These are phyloP conservation scores for Myochromella boudieri DNA, from an alignment of 768 basidiomycete genomes.

Conservation along the genomic window DNA sequence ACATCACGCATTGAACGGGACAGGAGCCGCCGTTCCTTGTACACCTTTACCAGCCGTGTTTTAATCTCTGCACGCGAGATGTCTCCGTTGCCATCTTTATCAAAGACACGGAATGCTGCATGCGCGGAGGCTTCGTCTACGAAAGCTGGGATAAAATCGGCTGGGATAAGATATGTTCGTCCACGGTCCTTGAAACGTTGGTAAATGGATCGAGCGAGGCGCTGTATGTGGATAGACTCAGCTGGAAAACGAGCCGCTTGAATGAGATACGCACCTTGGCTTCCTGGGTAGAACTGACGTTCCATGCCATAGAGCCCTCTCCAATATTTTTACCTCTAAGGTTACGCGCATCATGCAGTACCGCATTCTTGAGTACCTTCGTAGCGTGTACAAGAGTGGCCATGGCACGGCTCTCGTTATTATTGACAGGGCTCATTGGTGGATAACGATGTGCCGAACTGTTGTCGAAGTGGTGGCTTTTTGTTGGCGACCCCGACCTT, in stretches of 20 bases:
- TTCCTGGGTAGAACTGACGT: conserved; percentile 57
- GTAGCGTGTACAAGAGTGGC: conserved; percentile 56
- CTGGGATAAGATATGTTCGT: conserved; percentile 62
- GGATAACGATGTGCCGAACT: conserved; percentile 38
- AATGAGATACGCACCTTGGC: conserved; percentile 52
- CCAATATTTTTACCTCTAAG: conserved; percentile 50
- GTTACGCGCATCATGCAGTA: conserved; percentile 77
- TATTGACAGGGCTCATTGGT: conserved; percentile 24
- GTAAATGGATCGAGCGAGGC: conserved; percentile 68
- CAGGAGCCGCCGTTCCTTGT: conserved; percentile 77
- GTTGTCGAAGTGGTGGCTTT: conserved; percentile 14
- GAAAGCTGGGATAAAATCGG: conserved; percentile 74
- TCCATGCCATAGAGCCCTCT: conserved; percentile 45
- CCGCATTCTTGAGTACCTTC: conserved; percentile 63
- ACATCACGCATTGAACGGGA: conserved; percentile 79
- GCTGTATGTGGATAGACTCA: conserved; percentile 31
- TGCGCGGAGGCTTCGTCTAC: conserved; percentile 52
- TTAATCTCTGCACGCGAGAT: conserved; percentile 77
- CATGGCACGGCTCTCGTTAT: conserved; percentile 22
- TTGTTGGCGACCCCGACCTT: conserved; percentile 11
- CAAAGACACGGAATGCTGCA: conserved; percentile 73
- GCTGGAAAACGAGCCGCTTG: neutral
- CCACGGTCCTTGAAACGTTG: conserved; percentile 53
- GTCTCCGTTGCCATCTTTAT: conserved; percentile 76
- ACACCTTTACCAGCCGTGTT: conserved; percentile 61